Evolutionary conservation across 2,329 filamentous ascomycete species (phyloP).

Genomic region (Ceratocystis ficicola): DNA sequence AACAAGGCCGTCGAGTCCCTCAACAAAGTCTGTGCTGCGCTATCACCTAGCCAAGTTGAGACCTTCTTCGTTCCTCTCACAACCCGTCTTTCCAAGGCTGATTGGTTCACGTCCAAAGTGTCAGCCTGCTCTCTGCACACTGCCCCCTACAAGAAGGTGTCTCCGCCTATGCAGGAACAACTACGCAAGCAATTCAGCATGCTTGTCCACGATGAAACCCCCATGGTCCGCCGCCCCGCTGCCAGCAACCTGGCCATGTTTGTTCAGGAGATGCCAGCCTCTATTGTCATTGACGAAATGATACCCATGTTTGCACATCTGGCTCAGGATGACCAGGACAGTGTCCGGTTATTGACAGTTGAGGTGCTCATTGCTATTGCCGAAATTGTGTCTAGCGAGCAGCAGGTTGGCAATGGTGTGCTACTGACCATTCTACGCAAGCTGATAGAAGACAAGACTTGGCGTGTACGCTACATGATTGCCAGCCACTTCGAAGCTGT

Average conservation of each 20-base stretch:
- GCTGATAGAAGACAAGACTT: conserved; percentile 98
- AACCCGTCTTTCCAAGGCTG: conserved; percentile 91
- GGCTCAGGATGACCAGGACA: conserved; percentile 93
- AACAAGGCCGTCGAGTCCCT: conserved; percentile 99
- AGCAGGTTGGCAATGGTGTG: conserved; percentile 91
- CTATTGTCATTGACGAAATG: conserved; percentile 94
- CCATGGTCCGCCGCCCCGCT: conserved; percentile 94
- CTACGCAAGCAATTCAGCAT: conserved; percentile 84
- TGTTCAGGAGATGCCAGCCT: conserved; percentile 87
- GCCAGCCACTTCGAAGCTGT: conserved; percentile 97
- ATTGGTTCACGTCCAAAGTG: conserved; percentile 99
- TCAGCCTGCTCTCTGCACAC: conserved; percentile 94
- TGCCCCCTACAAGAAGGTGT: conserved; percentile 83
- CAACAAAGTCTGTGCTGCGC: conserved; percentile 94
- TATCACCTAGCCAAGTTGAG: conserved; percentile 87
- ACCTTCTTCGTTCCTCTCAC: conserved; percentile 95
- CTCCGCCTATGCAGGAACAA: conserved; percentile 74
- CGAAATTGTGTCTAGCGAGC: conserved; percentile 94
- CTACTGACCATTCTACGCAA: conserved; percentile 79
- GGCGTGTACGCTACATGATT: conserved; percentile 98
- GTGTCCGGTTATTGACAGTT: conserved; percentile 86
- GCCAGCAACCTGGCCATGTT: conserved; percentile 96
- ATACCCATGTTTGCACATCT: conserved; percentile 97
- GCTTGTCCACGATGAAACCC: conserved; percentile 94
- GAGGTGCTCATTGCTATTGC: conserved; percentile 94